A percentile compares a stretch with the other conserved stretches of the same genome.
phyloP scores from a whole-genome alignment of 139 green algal genomes.

The Gonium pectorale region DNA sequence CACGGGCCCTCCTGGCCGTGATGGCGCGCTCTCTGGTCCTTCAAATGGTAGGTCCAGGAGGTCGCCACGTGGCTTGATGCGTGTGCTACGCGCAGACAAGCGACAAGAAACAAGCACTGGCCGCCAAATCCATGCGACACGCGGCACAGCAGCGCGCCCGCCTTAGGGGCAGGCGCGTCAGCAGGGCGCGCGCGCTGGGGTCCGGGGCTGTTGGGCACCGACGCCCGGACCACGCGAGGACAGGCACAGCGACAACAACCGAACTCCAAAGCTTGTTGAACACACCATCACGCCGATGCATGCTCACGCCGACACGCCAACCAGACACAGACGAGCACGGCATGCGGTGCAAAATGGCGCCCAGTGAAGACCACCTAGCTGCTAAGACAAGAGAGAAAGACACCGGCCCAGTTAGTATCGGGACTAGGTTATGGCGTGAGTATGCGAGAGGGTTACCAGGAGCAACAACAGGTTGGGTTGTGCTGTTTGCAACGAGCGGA shows the following conservation, averaged over 20 bases:
- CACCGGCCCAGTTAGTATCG: slow-evolving; percentile 33
- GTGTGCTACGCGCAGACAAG: slow-evolving; percentile 20
- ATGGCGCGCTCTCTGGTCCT: slow-evolving; percentile 37
- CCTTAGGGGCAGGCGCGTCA: neutral
- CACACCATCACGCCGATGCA: neutral
- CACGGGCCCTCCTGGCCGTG: slow-evolving; percentile 48
- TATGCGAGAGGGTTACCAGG: slow-evolving; percentile 25
- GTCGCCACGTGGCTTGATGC: slow-evolving; percentile 45
- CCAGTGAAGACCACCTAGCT: slow-evolving; percentile 40
- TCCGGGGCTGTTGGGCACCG: slow-evolving; percentile 3
- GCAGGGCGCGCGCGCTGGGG: neutral
- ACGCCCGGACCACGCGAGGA: slow-evolving; percentile 1
- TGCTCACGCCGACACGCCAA: slow-evolving; percentile 23
- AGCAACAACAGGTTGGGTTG: slow-evolving; percentile 47
- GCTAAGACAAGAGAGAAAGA: slow-evolving; percentile 35
- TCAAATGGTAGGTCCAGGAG: slow-evolving; percentile 37
- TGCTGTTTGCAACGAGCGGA: slow-evolving; percentile 31
- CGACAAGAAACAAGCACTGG: neutral
- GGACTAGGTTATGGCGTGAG: slow-evolving; percentile 27
- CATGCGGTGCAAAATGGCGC: slow-evolving; percentile 25
- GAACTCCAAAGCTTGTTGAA: neutral
- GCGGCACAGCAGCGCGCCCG: neutral
- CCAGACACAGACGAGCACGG: neutral
- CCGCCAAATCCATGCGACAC: slow-evolving; percentile 20
- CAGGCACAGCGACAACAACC: neutral